Evolutionary conservation across 345 rosid species (phyloP).

Genomic region (Limnanthes douglasii): DNA sequence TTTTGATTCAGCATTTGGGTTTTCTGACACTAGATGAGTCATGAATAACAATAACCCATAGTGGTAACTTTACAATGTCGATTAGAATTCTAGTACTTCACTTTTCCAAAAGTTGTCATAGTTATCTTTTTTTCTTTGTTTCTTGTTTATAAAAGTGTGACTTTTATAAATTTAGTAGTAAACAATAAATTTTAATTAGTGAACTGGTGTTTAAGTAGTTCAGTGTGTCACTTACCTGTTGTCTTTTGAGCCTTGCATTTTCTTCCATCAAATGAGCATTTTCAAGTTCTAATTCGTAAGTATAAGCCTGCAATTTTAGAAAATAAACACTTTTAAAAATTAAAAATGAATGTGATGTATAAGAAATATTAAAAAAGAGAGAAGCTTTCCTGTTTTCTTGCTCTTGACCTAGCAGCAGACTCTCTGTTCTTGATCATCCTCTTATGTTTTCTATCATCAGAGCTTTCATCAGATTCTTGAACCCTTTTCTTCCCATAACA

Average conservation of each 20-base stretch:
- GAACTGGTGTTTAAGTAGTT: no score
- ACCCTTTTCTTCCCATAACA: slow-evolving; percentile 30
- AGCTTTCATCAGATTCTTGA: slow-evolving; percentile 21
- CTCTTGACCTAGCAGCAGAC: slow-evolving; percentile 84
- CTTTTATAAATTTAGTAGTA: no score
- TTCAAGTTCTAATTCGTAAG: slow-evolving; percentile 44
- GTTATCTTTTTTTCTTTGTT: no score
- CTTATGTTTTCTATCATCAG: slow-evolving; percentile 36
- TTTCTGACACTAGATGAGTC: no score
- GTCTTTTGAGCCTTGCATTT: slow-evolving; percentile 47
- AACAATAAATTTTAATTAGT: no score
- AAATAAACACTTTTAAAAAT: slow-evolving; percentile 4
- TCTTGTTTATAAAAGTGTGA: no score
- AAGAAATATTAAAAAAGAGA: slow-evolving; percentile 7
- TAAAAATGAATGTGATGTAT: background rate
- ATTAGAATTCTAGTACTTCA: no score
- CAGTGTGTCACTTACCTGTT: no score
- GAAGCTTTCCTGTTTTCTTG: slow-evolving; percentile 53
- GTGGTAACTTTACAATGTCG: no score
- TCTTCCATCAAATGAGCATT: slow-evolving; percentile 35
- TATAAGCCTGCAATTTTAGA: slow-evolving; percentile 43
- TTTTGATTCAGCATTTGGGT: no score
- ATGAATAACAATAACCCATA: no score
- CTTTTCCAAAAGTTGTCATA: no score
- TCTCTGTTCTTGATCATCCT: slow-evolving; percentile 79